Base-by-base conservation (phyloP, 2,329 filamentous ascomycete genomes). In the Alternaria consortialis region DNA sequence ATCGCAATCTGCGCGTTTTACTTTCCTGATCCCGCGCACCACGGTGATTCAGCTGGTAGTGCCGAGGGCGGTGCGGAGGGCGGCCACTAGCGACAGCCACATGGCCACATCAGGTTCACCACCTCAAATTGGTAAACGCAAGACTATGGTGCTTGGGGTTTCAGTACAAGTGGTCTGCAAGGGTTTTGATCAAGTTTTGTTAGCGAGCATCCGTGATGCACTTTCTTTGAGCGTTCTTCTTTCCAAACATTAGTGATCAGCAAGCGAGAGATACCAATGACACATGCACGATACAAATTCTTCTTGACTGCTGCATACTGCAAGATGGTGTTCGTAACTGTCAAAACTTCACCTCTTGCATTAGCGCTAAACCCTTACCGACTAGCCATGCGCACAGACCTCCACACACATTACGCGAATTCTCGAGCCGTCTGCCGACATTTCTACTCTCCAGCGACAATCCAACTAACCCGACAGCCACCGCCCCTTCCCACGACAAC, bases 1-100 rank as follows among this genome's bases (percentile, higher is more conserved):
- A 87, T 90, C 64, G 87, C 87, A 1, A 81, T 89, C 42, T 82
- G 82, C 20, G 85, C 87, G 0, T 90, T 83, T 79, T 90, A 85
- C 72, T 89, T 88, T 74, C 87, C 87, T 3, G 81, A 85, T 62
- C 84, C 85, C 23, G 48, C 50, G 11, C 60, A 58, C 17, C 69
- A 73, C 37, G 74, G 71, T 43, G 51, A 32, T 31, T 42, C 58
- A 9, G 32, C 29, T 2, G 53, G 32, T 29, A 48, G 44, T 27
- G 23, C 25, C 7, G 50, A 20, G 7, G 51, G 46, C 12, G 32
- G 40, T 25, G 48, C 31, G 17, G 65, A 58, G 29, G 52, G 48
- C 17, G 46, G 53, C 5, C 58, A 60, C 23, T 57, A 55, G 23
- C 12, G 7, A 32, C 17, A 13, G 5, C 12, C 50, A n/a, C 20